Evolutionary conservation across 306 rosid genomes (phyloP), one percentile per base, ranked within the genome.

Genomic region (Medicago ruthenica): DNA sequence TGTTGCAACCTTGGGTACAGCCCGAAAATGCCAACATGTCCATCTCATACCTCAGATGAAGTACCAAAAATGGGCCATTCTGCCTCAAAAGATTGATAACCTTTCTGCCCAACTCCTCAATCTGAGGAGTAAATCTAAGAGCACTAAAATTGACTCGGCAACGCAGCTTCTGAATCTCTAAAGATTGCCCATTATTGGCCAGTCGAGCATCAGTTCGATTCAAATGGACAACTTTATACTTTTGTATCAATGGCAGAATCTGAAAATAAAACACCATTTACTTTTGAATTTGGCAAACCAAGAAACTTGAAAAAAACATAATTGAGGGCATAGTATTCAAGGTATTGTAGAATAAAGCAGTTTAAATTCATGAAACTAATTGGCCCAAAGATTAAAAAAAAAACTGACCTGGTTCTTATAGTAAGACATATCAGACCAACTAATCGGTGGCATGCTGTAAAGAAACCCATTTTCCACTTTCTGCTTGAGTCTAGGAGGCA

Each of bases 11-110:
- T 85, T 89, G 96, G 22, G 88, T 87, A 75, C 98, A 93, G 47
- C 97, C 98, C 76, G 98, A 93, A 85, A 93, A 93, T 64, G 98
- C 97, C 82, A 93, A 78, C 97, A 93, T 93, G 80, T 93, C 98
- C 97, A 93, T 93, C 81, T 93, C 98, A 83, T 91, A 93, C 83
- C 98, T 83, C 24, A 93, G 86, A 81, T 93, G 98, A 77, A 93
- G 98, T 4, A 93, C 98, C 67, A 93, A 79, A 85, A 93, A 88
- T 3, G 88, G 97, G 51, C 98, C 97, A 42, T 89, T 91, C 79
- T 85, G 80, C 87, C 90, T 87, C 61, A 93, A 72, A 77, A 91
- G 96, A 80, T 76, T 86, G 83, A 93, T 89, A 73, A 91, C 97
- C 86, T 85, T 88, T 85, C 71, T 89, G 61, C 96, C 98, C 80